phyloP scores from a whole-genome alignment of 352 stramenopile genomes.

The Thraustotheca clavata region DNA sequence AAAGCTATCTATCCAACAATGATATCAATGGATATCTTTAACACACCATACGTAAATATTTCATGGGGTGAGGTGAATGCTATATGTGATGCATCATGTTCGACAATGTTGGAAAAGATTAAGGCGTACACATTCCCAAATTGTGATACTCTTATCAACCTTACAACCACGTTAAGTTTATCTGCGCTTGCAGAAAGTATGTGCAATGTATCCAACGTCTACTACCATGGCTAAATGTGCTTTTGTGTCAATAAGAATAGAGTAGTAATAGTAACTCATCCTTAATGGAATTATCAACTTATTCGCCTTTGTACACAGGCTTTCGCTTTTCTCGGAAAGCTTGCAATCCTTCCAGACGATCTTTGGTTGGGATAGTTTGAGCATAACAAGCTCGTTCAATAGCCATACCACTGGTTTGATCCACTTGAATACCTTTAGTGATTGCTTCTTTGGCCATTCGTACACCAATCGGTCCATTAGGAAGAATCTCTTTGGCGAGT shows the following conservation, averaged over 20 bases:
- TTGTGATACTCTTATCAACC: constrained; percentile 16
- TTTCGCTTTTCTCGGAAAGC: constrained; percentile 91
- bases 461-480: constrained; percentile 87
- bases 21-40: background rate
- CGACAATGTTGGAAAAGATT: background rate
- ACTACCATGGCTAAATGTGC: background rate
- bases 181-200: background rate
- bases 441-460: constrained; percentile 89
- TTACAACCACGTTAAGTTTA: constrained; percentile 7
- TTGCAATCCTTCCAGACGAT: constrained; percentile 87
- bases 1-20: background rate
- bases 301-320: constrained; percentile 86
- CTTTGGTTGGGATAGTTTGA: constrained; percentile 85
- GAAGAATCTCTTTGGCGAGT: constrained; percentile 84
- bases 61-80: background rate
- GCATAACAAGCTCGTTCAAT: constrained; percentile 90
- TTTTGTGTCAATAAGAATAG: background rate
- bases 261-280: too few species aligned
- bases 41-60: background rate
- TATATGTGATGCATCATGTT: background rate
- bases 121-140: background rate
- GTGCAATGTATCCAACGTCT: background rate
- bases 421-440: constrained; percentile 72
- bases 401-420: constrained; percentile 77
- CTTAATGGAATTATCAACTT: constrained; percentile 23